These are phyloP conservation scores for Penicillium turbatum DNA, from an alignment of 495 filamentous ascomycete species.

Conservation along the genomic window DNA sequence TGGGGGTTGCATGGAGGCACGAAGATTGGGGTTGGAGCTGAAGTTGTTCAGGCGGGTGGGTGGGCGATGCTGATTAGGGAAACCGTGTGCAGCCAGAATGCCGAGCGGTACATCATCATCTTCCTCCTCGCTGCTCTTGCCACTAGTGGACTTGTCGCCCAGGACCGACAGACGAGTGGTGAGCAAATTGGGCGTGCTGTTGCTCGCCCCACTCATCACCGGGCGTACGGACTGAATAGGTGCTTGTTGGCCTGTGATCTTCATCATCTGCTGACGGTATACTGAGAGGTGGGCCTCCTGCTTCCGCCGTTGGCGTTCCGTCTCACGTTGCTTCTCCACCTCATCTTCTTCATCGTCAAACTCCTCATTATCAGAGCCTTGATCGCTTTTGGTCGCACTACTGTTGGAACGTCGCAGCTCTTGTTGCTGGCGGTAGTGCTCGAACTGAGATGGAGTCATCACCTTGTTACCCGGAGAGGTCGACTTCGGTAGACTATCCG, in stretches of 20 bases:
- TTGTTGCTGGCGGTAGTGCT: conserved; percentile 75
- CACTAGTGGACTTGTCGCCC: conserved; percentile 37
- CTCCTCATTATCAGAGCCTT: conserved; percentile 51
- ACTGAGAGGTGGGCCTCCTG: conserved; percentile 89
- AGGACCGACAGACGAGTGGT: conserved; percentile 30
- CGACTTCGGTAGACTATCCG: conserved; percentile 36
- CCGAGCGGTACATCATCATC: conserved; percentile 87
- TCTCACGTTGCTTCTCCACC: conserved; percentile 63
- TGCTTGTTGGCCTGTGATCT: conserved; percentile 74
- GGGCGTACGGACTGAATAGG: conserved; percentile 40
- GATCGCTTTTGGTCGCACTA: conserved; percentile 44
- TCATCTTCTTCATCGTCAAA: conserved; percentile 86
- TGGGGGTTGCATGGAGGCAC: conserved; percentile 35
- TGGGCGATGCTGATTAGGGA: conserved; percentile 76
- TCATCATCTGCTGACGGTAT: conserved; percentile 96
- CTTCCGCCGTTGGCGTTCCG: conserved; percentile 73
- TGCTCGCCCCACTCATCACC: conserved; percentile 37
- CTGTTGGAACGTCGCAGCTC: conserved; percentile 57
- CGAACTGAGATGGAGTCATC: conserved; percentile 87
- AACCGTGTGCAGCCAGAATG: conserved; percentile 87
- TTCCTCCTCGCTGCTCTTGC: conserved; percentile 59
- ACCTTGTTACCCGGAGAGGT: conserved; percentile 59
- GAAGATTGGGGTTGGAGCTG: conserved; percentile 54
- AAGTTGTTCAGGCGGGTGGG: conserved; percentile 65
- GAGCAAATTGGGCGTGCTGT: conserved; percentile 42